Base-by-base conservation (phyloP, 768 basidiomycete species). In the Termitomyces eurrhizus region DNA sequence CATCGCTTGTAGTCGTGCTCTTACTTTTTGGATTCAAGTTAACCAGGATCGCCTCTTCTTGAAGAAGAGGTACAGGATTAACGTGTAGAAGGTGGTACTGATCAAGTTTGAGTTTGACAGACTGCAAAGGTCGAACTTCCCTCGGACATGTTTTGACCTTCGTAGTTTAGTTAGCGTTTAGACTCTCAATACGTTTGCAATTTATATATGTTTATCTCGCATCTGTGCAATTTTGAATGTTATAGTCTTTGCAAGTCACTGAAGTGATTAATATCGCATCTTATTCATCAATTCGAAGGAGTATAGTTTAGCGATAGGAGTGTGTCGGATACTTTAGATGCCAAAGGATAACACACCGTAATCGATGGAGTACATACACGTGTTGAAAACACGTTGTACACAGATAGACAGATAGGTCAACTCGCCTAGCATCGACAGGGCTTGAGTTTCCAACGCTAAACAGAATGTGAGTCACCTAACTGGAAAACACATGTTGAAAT, bases 281-380 rank as follows among this genome's bases (percentile, higher is more conserved):
- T n/a, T 44, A 57, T 55, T 64, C 56, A 41, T 52, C 64, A 58
- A 55, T 57, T 62, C 59, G 64, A 64, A 62, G 52, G 26, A 45
- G 52, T 8, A 13, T 50, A 26, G 55, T 45, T 59, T 57, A 37
- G 60, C 14, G 57, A 61, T 61, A 57, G 37, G 50, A 57, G 53
- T 52, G 56, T 60, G 50, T 51, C n/a, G 54, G 58, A 56, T 45
- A 56, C 56, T 48, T 58, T 36, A 29, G 56, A 56, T 57, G 49
- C 33, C 29, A 53, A 21, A 42, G n/a, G 39, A 61, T 49, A 52
- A n/a, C 42, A 42, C 60, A 63, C 60, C 50, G 56, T 60, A 64
- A 71, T 70, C 69, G 69, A 71, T 69, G 66, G 63, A 63, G 58
- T 59, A 55, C 48, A 46, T 53, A 67, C 71, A 71, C 69, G 70